phyloP scores from a whole-genome alignment of 495 filamentous ascomycete species.

The Amorphotheca resinae region DNA sequence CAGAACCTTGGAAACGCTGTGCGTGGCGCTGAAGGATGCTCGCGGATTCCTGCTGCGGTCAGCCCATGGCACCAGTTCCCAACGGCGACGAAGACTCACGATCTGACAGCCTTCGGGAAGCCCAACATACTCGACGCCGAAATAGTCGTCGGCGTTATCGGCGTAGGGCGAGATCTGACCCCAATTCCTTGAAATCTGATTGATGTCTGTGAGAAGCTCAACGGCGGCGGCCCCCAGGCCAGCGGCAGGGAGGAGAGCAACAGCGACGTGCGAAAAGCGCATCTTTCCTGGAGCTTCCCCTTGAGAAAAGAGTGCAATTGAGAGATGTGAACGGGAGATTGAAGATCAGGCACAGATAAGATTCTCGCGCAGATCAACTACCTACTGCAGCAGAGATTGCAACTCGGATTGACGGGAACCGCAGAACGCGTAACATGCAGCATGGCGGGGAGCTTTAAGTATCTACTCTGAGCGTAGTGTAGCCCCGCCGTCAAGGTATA shows the following conservation, averaged over 20 bases:
- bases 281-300: no score
- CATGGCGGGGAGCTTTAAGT: no score
- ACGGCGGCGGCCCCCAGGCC: background rate
- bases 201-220: conserved; percentile 18
- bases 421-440: no score
- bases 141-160: conserved; percentile 30
- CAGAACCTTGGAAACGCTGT: conserved; percentile 34
- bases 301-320: no score
- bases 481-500: no score
- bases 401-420: no score
- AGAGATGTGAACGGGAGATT: no score
- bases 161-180: conserved; percentile 35
- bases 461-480: no score
- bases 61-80: background rate
- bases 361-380: no score
- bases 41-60: conserved; percentile 30
- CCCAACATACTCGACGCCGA: conserved; percentile 31
- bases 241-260: background rate
- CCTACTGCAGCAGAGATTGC: no score
- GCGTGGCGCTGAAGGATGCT: conserved; percentile 41
- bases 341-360: no score
- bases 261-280: background rate
- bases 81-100: conserved; percentile 4
- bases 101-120: conserved; percentile 37
- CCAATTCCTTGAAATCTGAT: conserved; percentile 24